Evolutionary conservation across 148 eudicot species (phyloP).

Genomic region (Rhododendron williamsianum): DNA sequence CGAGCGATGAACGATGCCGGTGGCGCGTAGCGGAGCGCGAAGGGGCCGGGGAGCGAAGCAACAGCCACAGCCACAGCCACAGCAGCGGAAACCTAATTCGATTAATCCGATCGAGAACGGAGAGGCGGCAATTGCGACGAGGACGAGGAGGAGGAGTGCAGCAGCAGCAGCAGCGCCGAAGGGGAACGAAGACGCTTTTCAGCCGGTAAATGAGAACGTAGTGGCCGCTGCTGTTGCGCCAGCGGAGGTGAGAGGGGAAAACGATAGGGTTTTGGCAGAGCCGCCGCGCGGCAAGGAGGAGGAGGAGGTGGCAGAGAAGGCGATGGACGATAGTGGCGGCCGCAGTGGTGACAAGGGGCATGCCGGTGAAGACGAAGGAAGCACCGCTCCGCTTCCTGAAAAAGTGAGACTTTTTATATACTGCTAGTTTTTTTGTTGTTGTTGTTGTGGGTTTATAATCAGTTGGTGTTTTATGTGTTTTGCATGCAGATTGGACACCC

Average conservation of each 20-base stretch:
- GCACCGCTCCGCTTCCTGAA: slow-evolving; percentile 42
- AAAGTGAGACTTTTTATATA: slow-evolving; percentile 29
- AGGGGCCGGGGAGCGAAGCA: slow-evolving; percentile 56
- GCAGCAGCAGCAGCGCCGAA: slow-evolving; percentile 32
- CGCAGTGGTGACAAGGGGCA: slow-evolving; percentile 31
- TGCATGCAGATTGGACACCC: neutral
- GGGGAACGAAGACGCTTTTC: slow-evolving; percentile 16
- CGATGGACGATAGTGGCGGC: slow-evolving; percentile 45
- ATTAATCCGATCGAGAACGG: slow-evolving; percentile 22
- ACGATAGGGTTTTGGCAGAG: slow-evolving; percentile 15
- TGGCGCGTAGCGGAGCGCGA: slow-evolving; percentile 53
- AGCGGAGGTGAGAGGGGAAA: slow-evolving; percentile 21
- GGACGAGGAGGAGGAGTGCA: slow-evolving; percentile 48
- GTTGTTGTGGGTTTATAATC: neutral
- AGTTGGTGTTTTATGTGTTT: neutral
- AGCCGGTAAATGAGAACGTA: slow-evolving; percentile 21
- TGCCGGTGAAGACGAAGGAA: slow-evolving; percentile 38
- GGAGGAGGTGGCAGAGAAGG: slow-evolving; percentile 29
- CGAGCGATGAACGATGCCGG: slow-evolving; percentile 64
- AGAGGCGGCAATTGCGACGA: slow-evolving; percentile 39
- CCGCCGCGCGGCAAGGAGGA: slow-evolving; percentile 11
- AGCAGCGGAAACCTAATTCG: slow-evolving; percentile 28
- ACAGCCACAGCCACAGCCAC: slow-evolving; percentile 12
- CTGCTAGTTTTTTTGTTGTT: too few relatives aligned
- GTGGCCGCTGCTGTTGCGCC: slow-evolving; percentile 21